phyloP scores from a whole-genome alignment of 768 basidiomycete genomes.

The Psilocybe cubensis region DNA sequence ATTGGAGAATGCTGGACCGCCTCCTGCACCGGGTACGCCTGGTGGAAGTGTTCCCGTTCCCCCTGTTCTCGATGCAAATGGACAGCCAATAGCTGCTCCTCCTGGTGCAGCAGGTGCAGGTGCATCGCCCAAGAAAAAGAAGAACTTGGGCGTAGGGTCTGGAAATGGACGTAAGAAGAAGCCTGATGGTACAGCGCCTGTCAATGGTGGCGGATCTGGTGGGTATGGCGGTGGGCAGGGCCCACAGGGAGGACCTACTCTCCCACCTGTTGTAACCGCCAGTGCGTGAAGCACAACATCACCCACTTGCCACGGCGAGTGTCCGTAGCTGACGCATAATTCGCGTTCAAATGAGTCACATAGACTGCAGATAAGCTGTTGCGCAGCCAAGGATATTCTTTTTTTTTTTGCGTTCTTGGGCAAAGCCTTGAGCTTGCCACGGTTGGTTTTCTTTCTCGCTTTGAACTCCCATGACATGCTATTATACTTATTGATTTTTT shows the following conservation, averaged over 20 bases:
- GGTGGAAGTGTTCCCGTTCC: conserved; percentile 8
- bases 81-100: neutral
- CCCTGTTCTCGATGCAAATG: neutral
- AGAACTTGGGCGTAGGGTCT: conserved; percentile 40
- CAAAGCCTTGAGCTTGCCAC: neutral
- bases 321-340: too few species aligned
- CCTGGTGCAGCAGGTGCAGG: conserved; percentile 3
- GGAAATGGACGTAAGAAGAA: conserved; percentile 55
- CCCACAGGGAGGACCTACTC: conserved; percentile 16
- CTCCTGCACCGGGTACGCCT: conserved; percentile 22
- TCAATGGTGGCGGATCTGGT: neutral
- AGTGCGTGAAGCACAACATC: conserved; percentile 33
- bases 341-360: too few species aligned
- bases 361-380: too few species aligned
- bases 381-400: neutral
- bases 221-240: conserved; percentile 14
- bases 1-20: conserved; percentile 14
- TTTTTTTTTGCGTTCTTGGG: neutral
- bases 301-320: too few species aligned
- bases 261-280: conserved; percentile 32
- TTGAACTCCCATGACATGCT: neutral
- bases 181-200: conserved; percentile 16
- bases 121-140: conserved; percentile 42
- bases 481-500: conserved; percentile 4
- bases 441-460: neutral